phyloP scores from a whole-genome alignment of 2,329 filamentous ascomycete genomes.

The Raffaelea arxii region DNA sequence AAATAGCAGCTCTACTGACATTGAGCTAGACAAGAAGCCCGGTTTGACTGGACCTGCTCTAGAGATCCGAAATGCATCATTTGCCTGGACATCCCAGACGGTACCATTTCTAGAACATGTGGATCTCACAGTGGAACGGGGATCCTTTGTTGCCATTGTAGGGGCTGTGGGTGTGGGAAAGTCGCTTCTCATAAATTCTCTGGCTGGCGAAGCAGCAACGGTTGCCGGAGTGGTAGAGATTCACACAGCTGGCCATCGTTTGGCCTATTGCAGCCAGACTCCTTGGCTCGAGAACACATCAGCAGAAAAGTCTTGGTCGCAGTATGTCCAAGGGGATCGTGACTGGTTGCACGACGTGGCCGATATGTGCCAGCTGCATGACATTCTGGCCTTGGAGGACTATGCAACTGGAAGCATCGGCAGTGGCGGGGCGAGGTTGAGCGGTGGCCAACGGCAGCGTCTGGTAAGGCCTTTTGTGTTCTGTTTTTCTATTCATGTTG shows the following conservation, averaged over 20 bases:
- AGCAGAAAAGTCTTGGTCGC: constrained; percentile 14
- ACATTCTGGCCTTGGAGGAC: background rate
- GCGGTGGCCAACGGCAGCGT: constrained; percentile 17
- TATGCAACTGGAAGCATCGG: constrained; percentile 11
- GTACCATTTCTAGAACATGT: background rate
- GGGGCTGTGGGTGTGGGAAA: constrained; percentile 33
- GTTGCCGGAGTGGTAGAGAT: constrained; percentile 16
- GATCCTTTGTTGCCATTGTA: constrained; percentile 14
- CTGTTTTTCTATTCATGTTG: too few relatives aligned
- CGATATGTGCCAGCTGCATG: constrained; percentile 3
- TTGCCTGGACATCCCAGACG: background rate
- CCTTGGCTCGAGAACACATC: constrained; percentile 32
- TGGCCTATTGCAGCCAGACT: constrained; percentile 32
- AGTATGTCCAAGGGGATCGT: background rate
- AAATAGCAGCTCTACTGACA: too few relatives aligned
- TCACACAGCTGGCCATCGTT: constrained; percentile 11
- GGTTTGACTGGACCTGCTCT: too few relatives aligned
- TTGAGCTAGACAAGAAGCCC: too few relatives aligned
- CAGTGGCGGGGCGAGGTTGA: constrained; percentile 15
- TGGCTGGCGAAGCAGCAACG: constrained; percentile 24
- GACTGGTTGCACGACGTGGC: constrained; percentile 16
- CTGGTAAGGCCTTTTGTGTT: too few relatives aligned
- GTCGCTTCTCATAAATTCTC: constrained; percentile 24
- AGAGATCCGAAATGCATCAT: background rate
- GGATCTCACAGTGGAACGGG: background rate